Percentiles rank a stretch among this genome's conserved stretches.
Evolutionary conservation across 768 basidiomycete species (phyloP).

Genomic region (Boletellus sp.): DNA sequence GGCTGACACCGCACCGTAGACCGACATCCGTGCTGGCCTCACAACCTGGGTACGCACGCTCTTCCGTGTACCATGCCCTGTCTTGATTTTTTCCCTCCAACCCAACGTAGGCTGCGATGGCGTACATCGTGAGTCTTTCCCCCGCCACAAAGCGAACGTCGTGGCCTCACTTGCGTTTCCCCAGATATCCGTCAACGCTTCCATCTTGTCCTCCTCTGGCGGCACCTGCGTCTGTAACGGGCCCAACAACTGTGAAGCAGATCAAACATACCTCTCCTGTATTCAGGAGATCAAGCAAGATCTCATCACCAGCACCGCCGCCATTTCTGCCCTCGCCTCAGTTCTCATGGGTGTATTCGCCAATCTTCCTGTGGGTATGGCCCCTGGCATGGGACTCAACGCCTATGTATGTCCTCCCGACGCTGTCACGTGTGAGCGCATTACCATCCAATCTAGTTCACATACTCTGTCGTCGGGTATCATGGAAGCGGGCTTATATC

Average conservation of each 20-base stretch:
- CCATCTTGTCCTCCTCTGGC: conserved; percentile 71
- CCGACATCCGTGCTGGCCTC: conserved; percentile 73
- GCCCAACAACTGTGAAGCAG: conserved; percentile 49
- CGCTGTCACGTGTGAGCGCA: not conserved
- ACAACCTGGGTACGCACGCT: conserved; percentile 70
- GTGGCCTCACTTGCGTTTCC: conserved; percentile 4
- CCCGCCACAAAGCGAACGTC: not conserved
- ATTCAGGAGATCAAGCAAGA: conserved; percentile 63
- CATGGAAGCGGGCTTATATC: conserved; percentile 67
- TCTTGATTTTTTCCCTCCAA: not conserved
- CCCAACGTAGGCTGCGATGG: conserved; percentile 63
- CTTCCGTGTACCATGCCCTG: not conserved
- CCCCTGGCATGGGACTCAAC: conserved; percentile 81
- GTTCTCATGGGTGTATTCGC: conserved; percentile 82
- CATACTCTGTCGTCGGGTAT: conserved; percentile 85
- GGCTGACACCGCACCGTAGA: conserved; percentile 38
- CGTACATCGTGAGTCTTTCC: conserved; percentile 61
- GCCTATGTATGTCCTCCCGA: conserved; percentile 56
- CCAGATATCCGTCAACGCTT: conserved; percentile 82
- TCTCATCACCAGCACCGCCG: conserved; percentile 80
- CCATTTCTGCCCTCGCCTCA: conserved; percentile 68
- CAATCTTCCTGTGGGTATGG: conserved; percentile 87
- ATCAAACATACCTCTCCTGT: conserved; percentile 54
- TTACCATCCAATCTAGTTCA: conserved; percentile 49
- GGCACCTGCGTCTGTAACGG: conserved; percentile 77